A percentile compares a stretch with the other conserved stretches of the same genome.
phyloP scores from a whole-genome alignment of 768 basidiomycete species.

The Leccinum uliginosum region DNA sequence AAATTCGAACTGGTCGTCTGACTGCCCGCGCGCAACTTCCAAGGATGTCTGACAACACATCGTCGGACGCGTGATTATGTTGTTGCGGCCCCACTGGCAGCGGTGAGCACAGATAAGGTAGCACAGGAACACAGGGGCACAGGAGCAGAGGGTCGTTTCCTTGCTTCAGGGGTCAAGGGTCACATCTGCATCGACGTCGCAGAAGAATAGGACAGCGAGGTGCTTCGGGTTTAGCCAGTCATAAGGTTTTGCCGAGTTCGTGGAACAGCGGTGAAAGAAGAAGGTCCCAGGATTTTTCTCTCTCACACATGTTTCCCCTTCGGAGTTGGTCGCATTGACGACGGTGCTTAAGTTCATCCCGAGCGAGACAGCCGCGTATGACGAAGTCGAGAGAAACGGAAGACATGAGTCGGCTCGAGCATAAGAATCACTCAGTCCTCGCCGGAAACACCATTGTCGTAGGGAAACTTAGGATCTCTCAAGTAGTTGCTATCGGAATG shows the following conservation, averaged over 20 bases:
- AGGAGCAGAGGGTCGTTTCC: neutral
- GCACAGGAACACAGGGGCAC: neutral
- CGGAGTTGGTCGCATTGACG: constrained; percentile 5
- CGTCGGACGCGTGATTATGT: neutral
- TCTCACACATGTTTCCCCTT: constrained; percentile 8
- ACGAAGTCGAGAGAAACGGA: constrained; percentile 1
- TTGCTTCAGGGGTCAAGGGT: neutral
- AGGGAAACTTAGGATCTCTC: no score
- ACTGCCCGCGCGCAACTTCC: neutral
- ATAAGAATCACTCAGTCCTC: neutral
- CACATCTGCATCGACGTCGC: neutral
- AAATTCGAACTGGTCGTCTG: neutral
- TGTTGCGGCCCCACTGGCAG: neutral
- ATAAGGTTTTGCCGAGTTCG: constrained; percentile 1
- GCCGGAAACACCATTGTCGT: neutral
- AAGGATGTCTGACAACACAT: neutral
- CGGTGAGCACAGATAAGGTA: neutral
- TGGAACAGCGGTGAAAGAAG: constrained; percentile 1
- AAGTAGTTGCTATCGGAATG: no score
- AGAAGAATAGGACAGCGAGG: neutral
- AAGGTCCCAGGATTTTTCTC: neutral
- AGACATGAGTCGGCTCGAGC: neutral
- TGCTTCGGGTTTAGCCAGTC: neutral
- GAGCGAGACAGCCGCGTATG: neutral
- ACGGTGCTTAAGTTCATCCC: constrained; percentile 1